Percentiles rank a stretch among this genome's conserved stretches.
Conservation (phyloP, 345 rosid genomes). For the Iberis pinnata region DNA sequence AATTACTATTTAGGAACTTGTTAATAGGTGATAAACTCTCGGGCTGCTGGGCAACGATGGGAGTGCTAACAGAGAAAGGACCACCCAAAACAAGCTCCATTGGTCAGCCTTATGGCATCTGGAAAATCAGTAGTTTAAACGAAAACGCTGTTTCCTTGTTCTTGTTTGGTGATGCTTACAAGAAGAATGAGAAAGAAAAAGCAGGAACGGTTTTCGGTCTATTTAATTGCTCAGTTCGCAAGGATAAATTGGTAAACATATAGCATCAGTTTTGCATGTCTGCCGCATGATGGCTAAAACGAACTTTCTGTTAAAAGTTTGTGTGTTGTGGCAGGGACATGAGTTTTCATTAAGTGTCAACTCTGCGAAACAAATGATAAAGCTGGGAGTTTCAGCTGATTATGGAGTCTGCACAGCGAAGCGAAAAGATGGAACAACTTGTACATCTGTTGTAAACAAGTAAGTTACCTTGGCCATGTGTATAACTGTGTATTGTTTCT, state of each 20-base stretch:
- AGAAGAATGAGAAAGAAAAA: slow-evolving; percentile 44
- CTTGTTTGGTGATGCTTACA: slow-evolving; percentile 83
- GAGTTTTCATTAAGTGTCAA: slow-evolving; percentile 66
- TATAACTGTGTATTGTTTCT: neutral
- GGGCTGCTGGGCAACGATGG: slow-evolving; percentile 89
- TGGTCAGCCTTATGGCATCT: slow-evolving; percentile 61
- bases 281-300: slow-evolving; percentile 4
- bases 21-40: slow-evolving; percentile 61
- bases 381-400: slow-evolving; percentile 74
- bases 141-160: slow-evolving; percentile 61
- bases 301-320: neutral
- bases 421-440: slow-evolving; percentile 68
- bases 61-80: slow-evolving; percentile 78
- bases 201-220: slow-evolving; percentile 74
- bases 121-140: slow-evolving; percentile 66
- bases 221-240: slow-evolving; percentile 64
- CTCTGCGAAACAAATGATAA: slow-evolving; percentile 59
- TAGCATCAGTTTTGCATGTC: neutral
- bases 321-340: slow-evolving; percentile 40
- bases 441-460: slow-evolving; percentile 69
- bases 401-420: slow-evolving; percentile 82
- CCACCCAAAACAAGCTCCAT: slow-evolving; percentile 61
- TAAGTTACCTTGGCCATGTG: slow-evolving; percentile 28
- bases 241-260: slow-evolving; percentile 44
- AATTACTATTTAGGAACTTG: slow-evolving; percentile 48